Evolutionary conservation across 768 basidiomycete species (phyloP), one percentile per base, ranked within the genome.

Genomic region (Auricularia sp.): DNA sequence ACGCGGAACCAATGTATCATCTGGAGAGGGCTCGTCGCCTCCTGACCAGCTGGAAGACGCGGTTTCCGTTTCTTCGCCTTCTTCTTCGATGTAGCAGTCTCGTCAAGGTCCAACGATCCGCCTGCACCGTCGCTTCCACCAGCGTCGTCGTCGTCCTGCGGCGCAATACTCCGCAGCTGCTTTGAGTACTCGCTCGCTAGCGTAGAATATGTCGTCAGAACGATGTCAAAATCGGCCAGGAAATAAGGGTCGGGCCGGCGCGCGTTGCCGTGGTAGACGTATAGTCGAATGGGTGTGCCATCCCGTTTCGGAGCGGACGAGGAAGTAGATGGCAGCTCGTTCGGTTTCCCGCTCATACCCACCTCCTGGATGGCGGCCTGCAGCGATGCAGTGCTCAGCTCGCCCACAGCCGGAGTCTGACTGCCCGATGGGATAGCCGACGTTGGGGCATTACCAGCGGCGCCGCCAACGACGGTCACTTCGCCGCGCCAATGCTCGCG

Each of bases 191-290:
- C 97, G 13, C 91, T 90, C 1, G 95, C 96, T 45, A 99, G 80
- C 0, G 97, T 98, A 35, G 94, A 89, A 75, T 94, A 99, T 2
- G 94, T 98, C 3, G 97, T 99, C 74, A 99, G 92, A 65, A 99
- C 95, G 24, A 93, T 89, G 76, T 99, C 97, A 74, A 98, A 96
- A 73, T 95, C 87, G 21, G 92, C 90, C 56, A 99, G 80, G 73
- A 89, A 94, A 16, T 82, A 75, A n/a, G 94, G 85, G 72, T 98
- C 94, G 24, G 88, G 86, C 36, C 89, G 83, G 47, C 97, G 86
- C 24, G 89, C 81, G 73, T 92, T 90, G 45, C 97, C 97, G 71
- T 99, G 97, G 73, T 98, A 98, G 66, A 98, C 84, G 76, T 98
- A 98, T 34, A 98, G 88, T 39, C 87, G 85, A n/a, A 94, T 74